Percentiles rank a stretch among this genome's conserved stretches.
Evolutionary conservation across 2,329 filamentous ascomycete species (phyloP).

Genomic region (Hypoxylon sp.): DNA sequence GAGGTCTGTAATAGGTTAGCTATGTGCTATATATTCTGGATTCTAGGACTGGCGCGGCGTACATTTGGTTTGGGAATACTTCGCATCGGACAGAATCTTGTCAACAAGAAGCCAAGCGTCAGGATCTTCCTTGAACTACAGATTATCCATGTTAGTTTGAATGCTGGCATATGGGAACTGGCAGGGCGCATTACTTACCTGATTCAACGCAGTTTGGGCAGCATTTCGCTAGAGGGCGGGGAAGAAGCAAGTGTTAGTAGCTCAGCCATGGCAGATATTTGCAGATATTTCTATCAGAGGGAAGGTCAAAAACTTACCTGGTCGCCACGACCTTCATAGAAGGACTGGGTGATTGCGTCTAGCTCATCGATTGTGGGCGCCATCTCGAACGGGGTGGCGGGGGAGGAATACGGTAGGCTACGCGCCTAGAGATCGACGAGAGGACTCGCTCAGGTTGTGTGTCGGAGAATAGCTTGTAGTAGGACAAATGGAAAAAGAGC

Average conservation of each 20-base stretch:
- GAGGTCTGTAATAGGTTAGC: constrained; percentile 71
- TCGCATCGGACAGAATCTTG: constrained; percentile 92
- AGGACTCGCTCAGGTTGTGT: constrained; percentile 41
- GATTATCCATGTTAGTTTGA: constrained; percentile 46
- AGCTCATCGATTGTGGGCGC: constrained; percentile 88
- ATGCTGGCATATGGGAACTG: constrained; percentile 15
- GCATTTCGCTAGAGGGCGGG: constrained; percentile 82
- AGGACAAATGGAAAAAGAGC: constrained; percentile 8
- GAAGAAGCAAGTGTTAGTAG: constrained; percentile 48
- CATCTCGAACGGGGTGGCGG: constrained; percentile 58
- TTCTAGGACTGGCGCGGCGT: constrained; percentile 53
- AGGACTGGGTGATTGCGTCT: constrained; percentile 94
- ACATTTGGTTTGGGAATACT: constrained; percentile 98
- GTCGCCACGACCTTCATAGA: constrained; percentile 96
- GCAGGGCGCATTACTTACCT: constrained; percentile 68
- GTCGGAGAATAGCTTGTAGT: constrained; percentile 17
- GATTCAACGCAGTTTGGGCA: constrained; percentile 91
- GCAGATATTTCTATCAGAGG: constrained; percentile 6
- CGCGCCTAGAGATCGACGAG: constrained; percentile 44
- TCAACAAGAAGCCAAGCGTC: constrained; percentile 98
- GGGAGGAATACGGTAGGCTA: constrained; percentile 44
- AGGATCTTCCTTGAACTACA: constrained; percentile 97
- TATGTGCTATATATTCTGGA: constrained; percentile 12
- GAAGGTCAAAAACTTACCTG: constrained; percentile 69
- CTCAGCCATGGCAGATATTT: constrained; percentile 18